Conservation (phyloP, 2,329 filamentous ascomycete genomes). For the Penicillium sp. region DNA sequence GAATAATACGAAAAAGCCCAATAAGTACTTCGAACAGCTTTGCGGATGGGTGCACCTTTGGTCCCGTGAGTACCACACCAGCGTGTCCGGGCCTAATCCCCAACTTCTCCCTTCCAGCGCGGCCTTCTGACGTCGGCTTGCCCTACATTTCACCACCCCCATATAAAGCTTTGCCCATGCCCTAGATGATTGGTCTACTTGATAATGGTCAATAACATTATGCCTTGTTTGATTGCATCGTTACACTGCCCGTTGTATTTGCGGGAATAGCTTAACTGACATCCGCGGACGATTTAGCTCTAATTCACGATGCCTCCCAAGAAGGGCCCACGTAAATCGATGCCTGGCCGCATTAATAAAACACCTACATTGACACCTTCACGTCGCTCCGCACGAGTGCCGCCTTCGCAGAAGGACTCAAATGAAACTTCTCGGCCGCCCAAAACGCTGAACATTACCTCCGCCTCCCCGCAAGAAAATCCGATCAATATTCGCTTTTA, state of each 20-base stretch:
- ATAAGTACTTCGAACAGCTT: background rate
- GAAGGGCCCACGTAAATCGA: conserved; percentile 21
- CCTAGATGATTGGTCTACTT: background rate
- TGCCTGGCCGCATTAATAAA: conserved; percentile 15
- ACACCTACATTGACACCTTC: conserved; percentile 17
- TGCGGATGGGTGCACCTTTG: conserved; percentile 4
- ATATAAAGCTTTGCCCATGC: background rate
- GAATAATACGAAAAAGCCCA: background rate
- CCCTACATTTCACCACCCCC: background rate
- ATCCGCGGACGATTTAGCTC: background rate
- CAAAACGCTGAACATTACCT: conserved; percentile 13
- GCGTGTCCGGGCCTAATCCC: conserved; percentile 15
- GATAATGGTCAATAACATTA: background rate
- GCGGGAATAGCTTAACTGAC: conserved; percentile 11
- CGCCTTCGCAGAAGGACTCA: conserved; percentile 5
- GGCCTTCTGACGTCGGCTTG: conserved; percentile 18
- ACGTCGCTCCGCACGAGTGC: conserved; percentile 21
- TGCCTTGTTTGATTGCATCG: background rate
- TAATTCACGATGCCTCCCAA: conserved; percentile 23
- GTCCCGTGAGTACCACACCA: conserved; percentile 10
- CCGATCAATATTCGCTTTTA: conserved; percentile 18
- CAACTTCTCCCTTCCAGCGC: conserved; percentile 14
- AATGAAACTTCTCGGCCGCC: conserved; percentile 6
- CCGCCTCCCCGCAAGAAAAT: conserved; percentile 11
- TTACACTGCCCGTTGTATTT: background rate